Base-by-base conservation (phyloP, 2,329 filamentous ascomycete species). In the Diaporthe ampelina region DNA sequence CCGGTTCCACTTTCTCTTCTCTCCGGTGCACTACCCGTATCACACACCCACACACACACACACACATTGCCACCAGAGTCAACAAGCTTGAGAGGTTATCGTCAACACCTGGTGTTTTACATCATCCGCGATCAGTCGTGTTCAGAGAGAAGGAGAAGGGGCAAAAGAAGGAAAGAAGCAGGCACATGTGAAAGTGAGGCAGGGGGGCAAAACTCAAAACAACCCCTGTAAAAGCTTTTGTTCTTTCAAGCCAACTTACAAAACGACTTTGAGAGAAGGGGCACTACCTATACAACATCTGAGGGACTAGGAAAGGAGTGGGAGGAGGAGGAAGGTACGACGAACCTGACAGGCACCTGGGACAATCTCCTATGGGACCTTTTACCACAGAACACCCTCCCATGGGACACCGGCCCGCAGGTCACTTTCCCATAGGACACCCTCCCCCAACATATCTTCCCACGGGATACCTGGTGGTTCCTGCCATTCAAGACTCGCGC, bases 1-100 rank as follows among this genome's bases (percentile, higher is more conserved):
- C 26, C 17, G 63, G 63, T 68, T 54, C 63, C 63, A 68, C 63
- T 54, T 54, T 68, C 63, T n/a, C 32, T 35, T 68, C 32, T 54
- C 48, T 54, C 32, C n/a, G 26, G 32, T 68, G n/a, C 32, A 21
- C 63, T n/a, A 32, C 59, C 26, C 15, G 2, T 17, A 13, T 7
- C 11, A 40, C 37, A 40, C 11, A 37, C 37, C 17, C 24, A 19
- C 40, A 37, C 37, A 26, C 24, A 19, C 40, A 32, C 52, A 29
- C 26, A 8, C 43, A 5, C 43, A n/a, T 2, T 52, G 61, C 45
- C 37, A n/a, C 43, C n/a, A 52, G 21, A 24, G 13, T 37, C 29
- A 24, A 45, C 45, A 29, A 52, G 61, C 13, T 32, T 8, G 43
- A 29, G 37, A 19, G 61, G 21, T n/a, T n/a, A n/a, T 57, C 13